Evolutionary conservation across 352 stramenopile species (phyloP), one percentile per base, ranked within the genome.

Genomic region (Blastocystis sp.): DNA sequence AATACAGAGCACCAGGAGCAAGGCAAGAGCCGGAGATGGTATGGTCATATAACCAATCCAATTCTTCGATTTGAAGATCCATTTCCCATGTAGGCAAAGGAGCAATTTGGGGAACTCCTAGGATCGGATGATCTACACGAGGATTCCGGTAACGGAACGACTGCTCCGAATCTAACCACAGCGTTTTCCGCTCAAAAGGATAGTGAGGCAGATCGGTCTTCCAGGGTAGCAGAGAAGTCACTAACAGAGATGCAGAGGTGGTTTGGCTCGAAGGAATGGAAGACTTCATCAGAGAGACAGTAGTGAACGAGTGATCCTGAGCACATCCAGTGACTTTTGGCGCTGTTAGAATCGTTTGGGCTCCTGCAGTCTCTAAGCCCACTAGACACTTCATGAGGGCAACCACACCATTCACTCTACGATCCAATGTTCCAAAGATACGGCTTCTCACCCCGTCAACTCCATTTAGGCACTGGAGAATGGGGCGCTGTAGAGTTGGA

Each of bases 141-240:
- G 77, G 56, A 23, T 69, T 76, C 11, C 77, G 62, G 47, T 68
- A 79, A n/a, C 77, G 77, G 55, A 63, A 88, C 15, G 62, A 79
- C 23, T 88, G 26, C 47, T 88, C 77, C 34, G 8, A 76, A 43
- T 88, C 77, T 20, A 79, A 47, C 77, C 77, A 88, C 37, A 88
- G 15, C 20, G 62, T 63, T 53, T 88, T 88, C 1, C 77, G 77
- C 53, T 88, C 77, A n/a, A 88, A 88, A n/a, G 77, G 54, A 29
- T 88, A 88, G 29, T 88, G 66, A 6, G 77, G 77, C 1, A 88
- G 39, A 59, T 59, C 50, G 13, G 62, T 23, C 41, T 20, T 73
- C 34, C 41, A 73, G 11, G 41, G 62, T 1, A 73, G 20, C 20
- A 59, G 50, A 59, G 50, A 59, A n/a, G 50, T 59, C 11, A n/a